Evolutionary conservation across 2,329 filamentous ascomycete genomes (phyloP), one percentile per base, ranked within the genome.

Genomic region (Aspergillus hiratsukae): DNA sequence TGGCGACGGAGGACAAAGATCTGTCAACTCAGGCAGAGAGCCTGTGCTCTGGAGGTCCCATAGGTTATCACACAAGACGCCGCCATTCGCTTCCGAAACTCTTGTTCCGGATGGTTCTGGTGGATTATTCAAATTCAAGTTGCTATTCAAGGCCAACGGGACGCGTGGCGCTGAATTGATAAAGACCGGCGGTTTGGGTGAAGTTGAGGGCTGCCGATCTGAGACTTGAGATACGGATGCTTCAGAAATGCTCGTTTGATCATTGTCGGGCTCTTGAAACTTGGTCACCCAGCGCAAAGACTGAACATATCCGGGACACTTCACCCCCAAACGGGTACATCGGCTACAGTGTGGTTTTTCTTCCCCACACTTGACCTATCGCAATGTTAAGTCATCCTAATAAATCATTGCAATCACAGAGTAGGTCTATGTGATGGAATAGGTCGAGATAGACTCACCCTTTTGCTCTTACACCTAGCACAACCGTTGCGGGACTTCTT

Each of bases 401-500:
- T 21, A 28, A 35, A 21, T 40, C 17, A 40, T 49, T 45, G 19
- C 49, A 31, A 23, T 23, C 41, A 23, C 17, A 6, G 37, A 35
- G n/a, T 25, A 21, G 17, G 45, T 17, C 48, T 51, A 40, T 25
- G 29, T 19, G 48, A 29, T 25, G n/a, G 43, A 35, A 14, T 49
- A 52, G 43, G 27, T 40, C 19, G 49, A 54, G 50, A 45, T 21
- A 48, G 23, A 65, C 64, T 55, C 14, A 75, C 72, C 54, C 72
- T 66, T 67, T 75, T 74, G 64, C 70, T 74, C 62, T 75, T 75
- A 63, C 73, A 75, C 46, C 72, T 67, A n/a, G 70, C 69, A 62
- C 73, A 75, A 7, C 73, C 73, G 55, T 74, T 73, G n/a, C 73
- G 70, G 51, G 72, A 75, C 55, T 75, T 75, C 63, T 74, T 75